These are phyloP conservation scores for Allium cepa DNA, from an alignment of 106 monocot genomes.

Conservation along the genomic window DNA sequence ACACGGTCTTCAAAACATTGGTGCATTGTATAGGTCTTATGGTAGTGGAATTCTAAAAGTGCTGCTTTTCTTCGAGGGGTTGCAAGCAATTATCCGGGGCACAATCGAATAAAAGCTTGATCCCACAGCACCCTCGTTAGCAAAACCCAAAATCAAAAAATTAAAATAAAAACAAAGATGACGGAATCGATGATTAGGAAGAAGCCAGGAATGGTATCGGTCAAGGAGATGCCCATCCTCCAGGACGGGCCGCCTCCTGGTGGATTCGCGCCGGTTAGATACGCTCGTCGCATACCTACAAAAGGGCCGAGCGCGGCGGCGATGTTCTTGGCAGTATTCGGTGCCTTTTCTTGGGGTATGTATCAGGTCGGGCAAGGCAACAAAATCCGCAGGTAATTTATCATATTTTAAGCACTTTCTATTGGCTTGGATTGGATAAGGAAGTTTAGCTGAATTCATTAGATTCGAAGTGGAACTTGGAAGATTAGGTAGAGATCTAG, in stretches of 20 bases:
- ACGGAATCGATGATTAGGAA: slow-evolving; percentile 75
- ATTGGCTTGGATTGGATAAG: no score
- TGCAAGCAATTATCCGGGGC: no score
- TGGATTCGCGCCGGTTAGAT: slow-evolving; percentile 67
- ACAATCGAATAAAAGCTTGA: no score
- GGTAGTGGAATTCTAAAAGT: no score
- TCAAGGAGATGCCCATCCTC: slow-evolving; percentile 79
- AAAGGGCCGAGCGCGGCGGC: slow-evolving; percentile 73
- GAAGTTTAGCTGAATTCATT: no score
- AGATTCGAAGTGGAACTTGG: no score
- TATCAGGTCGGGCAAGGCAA: slow-evolving; percentile 94
- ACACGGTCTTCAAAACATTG: no score
- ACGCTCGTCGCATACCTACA: slow-evolving; percentile 76
- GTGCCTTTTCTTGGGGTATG: slow-evolving; percentile 84
- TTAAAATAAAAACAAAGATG: slow-evolving; percentile 25
- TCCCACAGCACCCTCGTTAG: not conserved
- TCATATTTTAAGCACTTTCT: no score
- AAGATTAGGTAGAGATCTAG: no score
- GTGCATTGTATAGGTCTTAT: no score
- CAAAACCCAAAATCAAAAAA: not conserved
- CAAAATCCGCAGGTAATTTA: slow-evolving; percentile 66
- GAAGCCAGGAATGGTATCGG: slow-evolving; percentile 85
- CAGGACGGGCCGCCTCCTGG: slow-evolving; percentile 91
- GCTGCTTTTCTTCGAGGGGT: no score
- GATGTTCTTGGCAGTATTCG: slow-evolving; percentile 63